These are phyloP conservation scores for Lactarius hatsudake DNA, from an alignment of 768 basidiomycete species.

Conservation along the genomic window DNA sequence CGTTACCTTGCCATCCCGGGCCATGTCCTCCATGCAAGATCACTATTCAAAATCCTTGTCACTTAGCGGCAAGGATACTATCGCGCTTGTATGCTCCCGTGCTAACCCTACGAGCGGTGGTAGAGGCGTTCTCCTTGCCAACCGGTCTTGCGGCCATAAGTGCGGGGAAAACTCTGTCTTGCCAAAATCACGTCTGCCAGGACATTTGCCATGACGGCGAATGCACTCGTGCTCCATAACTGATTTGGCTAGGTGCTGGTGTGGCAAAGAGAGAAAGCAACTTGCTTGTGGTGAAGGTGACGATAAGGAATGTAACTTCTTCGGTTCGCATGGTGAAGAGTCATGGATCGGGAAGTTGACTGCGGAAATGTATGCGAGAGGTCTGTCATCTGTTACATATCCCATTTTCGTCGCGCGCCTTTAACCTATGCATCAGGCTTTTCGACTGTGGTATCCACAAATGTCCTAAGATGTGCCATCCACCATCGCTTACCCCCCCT, in stretches of 20 bases:
- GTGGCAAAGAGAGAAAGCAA: constrained; percentile 61
- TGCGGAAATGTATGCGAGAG: constrained; percentile 64
- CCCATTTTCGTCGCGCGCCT: constrained; percentile 1
- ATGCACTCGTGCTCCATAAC: constrained; percentile 62
- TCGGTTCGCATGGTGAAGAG: constrained; percentile 38
- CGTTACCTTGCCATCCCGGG: constrained; percentile 87
- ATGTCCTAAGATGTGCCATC: constrained; percentile 77
- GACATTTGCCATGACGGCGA: constrained; percentile 71
- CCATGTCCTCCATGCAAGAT: constrained; percentile 94
- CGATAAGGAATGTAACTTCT: constrained; percentile 39
- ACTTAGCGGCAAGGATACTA: constrained; percentile 62
- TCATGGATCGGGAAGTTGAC: constrained; percentile 63
- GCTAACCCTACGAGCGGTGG: constrained; percentile 31
- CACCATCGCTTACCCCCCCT: constrained; percentile 54
- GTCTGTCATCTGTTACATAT: constrained; percentile 34
- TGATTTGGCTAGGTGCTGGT: constrained; percentile 69
- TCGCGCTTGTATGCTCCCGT: constrained; percentile 59
- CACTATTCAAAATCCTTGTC: constrained; percentile 72
- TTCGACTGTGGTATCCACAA: constrained; percentile 78
- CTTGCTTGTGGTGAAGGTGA: constrained; percentile 68
- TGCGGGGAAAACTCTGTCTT: constrained; percentile 52
- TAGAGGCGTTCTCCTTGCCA: constrained; percentile 23
- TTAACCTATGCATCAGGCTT: constrained; percentile 37
- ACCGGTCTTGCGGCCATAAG: constrained; percentile 39
- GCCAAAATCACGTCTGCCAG: constrained; percentile 71